A percentile compares a stretch with the other conserved stretches of the same genome.
Conservation (phyloP, 129 eudicot genomes). For the Ambrosia artemisiifolia region DNA sequence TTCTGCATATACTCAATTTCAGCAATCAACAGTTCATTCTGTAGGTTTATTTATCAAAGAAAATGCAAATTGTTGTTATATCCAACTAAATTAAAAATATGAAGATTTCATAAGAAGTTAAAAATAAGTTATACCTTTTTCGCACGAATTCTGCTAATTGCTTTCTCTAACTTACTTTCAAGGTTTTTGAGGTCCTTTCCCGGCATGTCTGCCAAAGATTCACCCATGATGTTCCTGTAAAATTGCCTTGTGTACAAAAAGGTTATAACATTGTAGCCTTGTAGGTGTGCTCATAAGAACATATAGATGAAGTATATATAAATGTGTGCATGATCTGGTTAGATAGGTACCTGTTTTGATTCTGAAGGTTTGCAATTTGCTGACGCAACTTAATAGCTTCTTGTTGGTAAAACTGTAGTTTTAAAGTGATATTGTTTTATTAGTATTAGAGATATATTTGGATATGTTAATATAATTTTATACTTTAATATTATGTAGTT, state of each 20-base stretch:
- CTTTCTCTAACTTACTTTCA: constrained; percentile 63
- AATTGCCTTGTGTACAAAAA: constrained; percentile 20
- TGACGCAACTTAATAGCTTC: constrained; percentile 76
- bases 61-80: neutral
- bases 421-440: neutral
- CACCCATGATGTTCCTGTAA: constrained; percentile 86
- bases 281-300: neutral
- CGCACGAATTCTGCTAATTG: constrained; percentile 71
- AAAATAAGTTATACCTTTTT: constrained; percentile 56
- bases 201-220: constrained; percentile 47
- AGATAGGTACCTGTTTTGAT: constrained; percentile 57
- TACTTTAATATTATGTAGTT: no score
- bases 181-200: constrained; percentile 63
- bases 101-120: neutral
- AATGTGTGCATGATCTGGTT: neutral
- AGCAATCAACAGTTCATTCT: constrained; percentile 91
- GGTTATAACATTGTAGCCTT: neutral
- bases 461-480: no score
- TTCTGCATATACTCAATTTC: constrained; percentile 94
- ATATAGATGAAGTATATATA: neutral
- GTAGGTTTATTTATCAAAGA: constrained; percentile 23
- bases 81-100: neutral
- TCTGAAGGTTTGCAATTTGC: constrained; percentile 70
- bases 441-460: neutral
- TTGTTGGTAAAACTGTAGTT: constrained; percentile 80